Base-by-base conservation (phyloP, 108 stramenopile species). In the Nitzschia putrida region DNA sequence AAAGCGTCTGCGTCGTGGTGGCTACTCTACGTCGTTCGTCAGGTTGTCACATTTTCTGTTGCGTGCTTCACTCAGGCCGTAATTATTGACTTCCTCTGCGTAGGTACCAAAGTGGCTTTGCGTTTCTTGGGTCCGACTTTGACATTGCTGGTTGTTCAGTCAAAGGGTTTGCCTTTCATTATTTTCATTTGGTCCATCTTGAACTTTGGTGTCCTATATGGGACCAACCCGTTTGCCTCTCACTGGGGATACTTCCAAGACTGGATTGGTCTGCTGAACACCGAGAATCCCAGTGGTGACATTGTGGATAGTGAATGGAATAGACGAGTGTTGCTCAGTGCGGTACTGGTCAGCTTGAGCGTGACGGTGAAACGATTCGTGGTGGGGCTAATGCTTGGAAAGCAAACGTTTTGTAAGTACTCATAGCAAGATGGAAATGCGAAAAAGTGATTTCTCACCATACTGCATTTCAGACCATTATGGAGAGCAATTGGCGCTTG, bases 351-450 rank as follows among this genome's bases (percentile, higher is more conserved):
- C 10, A 85, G 84, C 7, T 56, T 82, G 8, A 56, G 61, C 24
- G 79, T 82, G 13, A 71, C 83, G 0, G 25, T 88, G 16, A 92
- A 92, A 57, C 64, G 91, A 52, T 66, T 87, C 12, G 54, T 64
- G 38, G 60, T 92, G 5, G 85, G 84, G 16, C 58, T 88, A 1
- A 76, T 77, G 38, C 71, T 92, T 12, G 91, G 91, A 41, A 57
- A 74, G 22, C 72, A 82, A 61, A 82, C 81, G 21, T 76, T 79
- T 26, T 21, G 77, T 78, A 71, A 58, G 76, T 77, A 7, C 38
- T 34, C 29, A n/a, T n/a, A n/a, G 18, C 22, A 34, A 20, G n/a
- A 57, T 25, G 37, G 57, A 14, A 18, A 14, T 40, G 34, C 58
- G 3, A 49, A 3, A 49, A 49, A 2, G 55, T 3, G 55, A 2